Evolutionary conservation across 768 basidiomycete genomes (phyloP).

Genomic region (Epithele typhae): DNA sequence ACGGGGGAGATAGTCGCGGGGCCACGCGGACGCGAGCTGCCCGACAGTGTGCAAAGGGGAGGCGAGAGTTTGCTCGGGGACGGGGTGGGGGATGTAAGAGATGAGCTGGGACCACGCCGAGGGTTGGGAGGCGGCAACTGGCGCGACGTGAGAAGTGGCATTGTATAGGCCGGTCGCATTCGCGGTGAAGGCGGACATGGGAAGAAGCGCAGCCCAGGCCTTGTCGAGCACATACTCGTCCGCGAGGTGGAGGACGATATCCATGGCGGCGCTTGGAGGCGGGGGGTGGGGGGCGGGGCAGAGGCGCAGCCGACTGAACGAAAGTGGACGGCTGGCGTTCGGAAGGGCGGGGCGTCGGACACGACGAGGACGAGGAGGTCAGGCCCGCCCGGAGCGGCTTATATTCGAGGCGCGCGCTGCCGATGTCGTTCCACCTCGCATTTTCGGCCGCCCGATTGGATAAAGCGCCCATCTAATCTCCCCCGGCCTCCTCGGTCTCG

Average conservation of each 20-base stretch:
- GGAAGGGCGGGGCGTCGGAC: background rate
- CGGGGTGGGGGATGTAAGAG: conserved; percentile 53
- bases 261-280: conserved; percentile 74
- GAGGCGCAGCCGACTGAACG: background rate
- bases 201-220: conserved; percentile 73
- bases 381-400: background rate
- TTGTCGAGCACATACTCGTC: conserved; percentile 77
- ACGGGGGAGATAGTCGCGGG: conserved; percentile 76
- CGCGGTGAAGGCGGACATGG: conserved; percentile 34
- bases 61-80: conserved; percentile 34
- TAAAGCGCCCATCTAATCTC: background rate
- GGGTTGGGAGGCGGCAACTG: conserved; percentile 25
- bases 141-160: conserved; percentile 33
- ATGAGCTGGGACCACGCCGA: conserved; percentile 53
- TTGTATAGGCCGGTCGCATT: conserved; percentile 20
- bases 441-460: conserved; percentile 10
- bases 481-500: too few relatives aligned
- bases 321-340: too few relatives aligned
- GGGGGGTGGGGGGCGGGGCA: background rate
- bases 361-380: conserved; percentile 1
- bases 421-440: conserved; percentile 14
- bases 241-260: conserved; percentile 66
- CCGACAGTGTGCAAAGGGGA: conserved; percentile 18
- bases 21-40: conserved; percentile 65
- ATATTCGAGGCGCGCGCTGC: conserved; percentile 14